Percentiles rank a stretch among this genome's conserved stretches.
Conservation (phyloP, 805 yeast species). For the Pichia phayaonensis region DNA sequence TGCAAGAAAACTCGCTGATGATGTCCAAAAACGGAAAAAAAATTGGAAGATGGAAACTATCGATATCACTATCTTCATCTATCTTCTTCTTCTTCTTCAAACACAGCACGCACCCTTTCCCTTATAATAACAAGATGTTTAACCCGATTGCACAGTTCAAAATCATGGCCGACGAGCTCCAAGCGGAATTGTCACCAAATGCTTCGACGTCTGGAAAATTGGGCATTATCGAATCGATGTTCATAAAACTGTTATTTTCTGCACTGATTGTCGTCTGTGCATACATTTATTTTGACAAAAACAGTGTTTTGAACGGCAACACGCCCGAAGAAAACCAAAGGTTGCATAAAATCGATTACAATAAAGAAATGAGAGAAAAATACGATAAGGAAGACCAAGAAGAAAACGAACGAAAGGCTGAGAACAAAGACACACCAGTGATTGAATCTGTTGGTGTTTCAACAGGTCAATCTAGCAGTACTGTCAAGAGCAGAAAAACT, state of each 20-base stretch:
- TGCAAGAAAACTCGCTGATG: not conserved
- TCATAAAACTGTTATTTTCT: conserved; percentile 21
- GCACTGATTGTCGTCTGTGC: conserved; percentile 14
- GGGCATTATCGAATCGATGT: conserved; percentile 15
- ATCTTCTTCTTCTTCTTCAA: not conserved
- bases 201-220: conserved; percentile 6
- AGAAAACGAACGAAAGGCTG: not conserved
- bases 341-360: conserved; percentile 3
- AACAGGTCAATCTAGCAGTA: not conserved
- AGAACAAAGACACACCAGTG: not conserved
- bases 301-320: conserved; percentile 15
- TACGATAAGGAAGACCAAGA: not conserved
- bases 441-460: not conserved
- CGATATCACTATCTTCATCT: not conserved
- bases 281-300: conserved; percentile 21
- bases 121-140: conserved; percentile 2
- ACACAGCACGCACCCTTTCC: not conserved
- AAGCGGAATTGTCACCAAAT: not conserved
- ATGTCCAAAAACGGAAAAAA: not conserved
- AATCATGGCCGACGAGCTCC: conserved; percentile 4
- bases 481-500: not conserved
- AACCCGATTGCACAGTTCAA: conserved; percentile 15
- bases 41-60: not conserved
- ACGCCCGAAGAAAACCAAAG: conserved; percentile 18
- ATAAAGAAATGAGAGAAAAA: not conserved